Conservation (phyloP, 306 rosid genomes). For the Gastrolobium villosum region DNA sequence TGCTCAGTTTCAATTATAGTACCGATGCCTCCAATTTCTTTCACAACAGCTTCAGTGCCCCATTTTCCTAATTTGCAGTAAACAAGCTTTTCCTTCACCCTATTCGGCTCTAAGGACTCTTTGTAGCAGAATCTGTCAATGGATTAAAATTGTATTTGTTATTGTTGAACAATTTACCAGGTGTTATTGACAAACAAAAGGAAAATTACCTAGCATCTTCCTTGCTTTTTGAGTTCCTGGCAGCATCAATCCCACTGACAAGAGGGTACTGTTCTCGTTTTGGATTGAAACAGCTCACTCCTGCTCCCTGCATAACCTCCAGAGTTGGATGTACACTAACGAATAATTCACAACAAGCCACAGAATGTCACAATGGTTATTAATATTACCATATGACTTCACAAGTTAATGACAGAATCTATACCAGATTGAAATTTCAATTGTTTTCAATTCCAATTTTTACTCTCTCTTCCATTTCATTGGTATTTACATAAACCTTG, state of each 20-base stretch:
- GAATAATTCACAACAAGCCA: neutral
- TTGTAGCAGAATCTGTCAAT: constrained; percentile 50
- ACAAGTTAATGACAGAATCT: constrained; percentile 13
- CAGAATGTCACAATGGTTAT: neutral
- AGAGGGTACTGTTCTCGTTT: constrained; percentile 65
- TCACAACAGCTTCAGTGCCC: constrained; percentile 77
- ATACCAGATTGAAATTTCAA: constrained; percentile 29
- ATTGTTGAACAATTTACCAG: neutral
- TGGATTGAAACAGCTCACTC: constrained; percentile 74
- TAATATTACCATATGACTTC: no score
- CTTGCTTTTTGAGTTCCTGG: constrained; percentile 55
- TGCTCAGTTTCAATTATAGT: constrained; percentile 58
- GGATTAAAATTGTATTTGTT: constrained; percentile 22
- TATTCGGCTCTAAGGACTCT: constrained; percentile 61
- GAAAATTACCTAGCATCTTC: constrained; percentile 65
- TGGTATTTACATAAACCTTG: no score
- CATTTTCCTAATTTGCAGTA: constrained; percentile 59
- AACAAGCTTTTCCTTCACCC: constrained; percentile 74
- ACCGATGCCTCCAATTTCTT: constrained; percentile 74
- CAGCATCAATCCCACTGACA: constrained; percentile 71
- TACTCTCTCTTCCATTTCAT: no score
- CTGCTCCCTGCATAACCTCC: constrained; percentile 71
- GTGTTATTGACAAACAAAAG: neutral
- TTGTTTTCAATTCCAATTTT: neutral
- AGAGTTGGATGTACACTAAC: constrained; percentile 17